Base-by-base conservation (phyloP, 495 filamentous ascomycete genomes). In the Neurospora tetraspora region DNA sequence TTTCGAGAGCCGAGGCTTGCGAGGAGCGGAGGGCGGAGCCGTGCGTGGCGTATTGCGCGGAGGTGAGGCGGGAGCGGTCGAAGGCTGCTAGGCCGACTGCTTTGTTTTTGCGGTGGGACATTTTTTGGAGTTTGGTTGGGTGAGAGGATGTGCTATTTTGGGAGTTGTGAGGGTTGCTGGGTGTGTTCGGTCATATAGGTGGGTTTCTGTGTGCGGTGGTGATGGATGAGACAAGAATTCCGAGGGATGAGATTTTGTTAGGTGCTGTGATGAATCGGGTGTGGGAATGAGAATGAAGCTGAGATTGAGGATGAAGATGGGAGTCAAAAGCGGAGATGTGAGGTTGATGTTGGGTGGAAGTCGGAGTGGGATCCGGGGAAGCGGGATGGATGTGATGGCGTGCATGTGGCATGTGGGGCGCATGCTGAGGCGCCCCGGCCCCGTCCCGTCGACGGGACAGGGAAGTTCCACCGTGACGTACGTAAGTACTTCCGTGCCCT, bases 21-120 rank as follows among this genome's bases (percentile, higher is more conserved):
- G 90, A 87, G 59, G 88, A 90, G 69, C 94, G 93, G 5, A 99
- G 89, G n/a, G 85, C 88, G 72, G 88, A 89, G 78, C 96, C 96
- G 86, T 98, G 96, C 71, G 86, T 89, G 37, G 95, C 93, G 82
- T 94, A 99, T 74, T 93, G 93, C 23, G 92, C 89, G 31, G 90
- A 91, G 37, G 93, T 89, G 74, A 96, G 89, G 45, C 88, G 90
- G 71, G 90, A 91, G 76, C 94, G 92, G 76, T 92, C 91, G 77
- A 99, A 96, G 81, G 96, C 94, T 36, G 92, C 93, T 69, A 99
- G 91, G 76, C 96, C 96, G 73, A 97, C 93, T 73, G 92, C 93
- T 81, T 89, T 90, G 72, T 65, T 65, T 34, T 65, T 65, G 53
- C 53, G 53, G 53, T 88, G 87, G 69, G 89, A 89, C 83, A 86